Percentiles rank a stretch among this genome's conserved stretches.
Evolutionary conservation across 768 basidiomycete genomes (phyloP).

Genomic region (Cystofilobasidium capitatum): DNA sequence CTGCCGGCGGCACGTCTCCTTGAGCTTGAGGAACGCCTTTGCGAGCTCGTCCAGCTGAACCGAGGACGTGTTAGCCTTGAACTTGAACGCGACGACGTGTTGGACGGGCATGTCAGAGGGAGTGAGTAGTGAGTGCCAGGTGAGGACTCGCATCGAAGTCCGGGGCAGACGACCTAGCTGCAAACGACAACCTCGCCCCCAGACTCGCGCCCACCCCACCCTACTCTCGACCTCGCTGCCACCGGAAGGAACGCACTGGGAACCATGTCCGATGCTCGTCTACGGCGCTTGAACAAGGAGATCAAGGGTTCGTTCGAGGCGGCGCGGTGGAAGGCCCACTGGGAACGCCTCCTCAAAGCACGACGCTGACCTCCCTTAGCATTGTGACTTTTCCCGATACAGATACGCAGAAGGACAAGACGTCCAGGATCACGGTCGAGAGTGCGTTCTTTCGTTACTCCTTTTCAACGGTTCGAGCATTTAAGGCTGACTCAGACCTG

Average conservation of each 20-base stretch:
- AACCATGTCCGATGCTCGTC: slow-evolving; percentile 70
- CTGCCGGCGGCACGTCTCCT: neutral
- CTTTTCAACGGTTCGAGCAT: too few species aligned
- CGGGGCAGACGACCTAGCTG: too few species aligned
- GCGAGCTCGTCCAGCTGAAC: neutral
- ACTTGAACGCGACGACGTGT: slow-evolving; percentile 16
- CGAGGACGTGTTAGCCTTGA: neutral
- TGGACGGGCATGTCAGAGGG: slow-evolving; percentile 5
- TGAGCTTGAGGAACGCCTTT: neutral
- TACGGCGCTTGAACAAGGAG: slow-evolving; percentile 87
- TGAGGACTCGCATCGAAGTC: too few species aligned
- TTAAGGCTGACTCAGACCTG: neutral
- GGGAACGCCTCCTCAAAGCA: neutral
- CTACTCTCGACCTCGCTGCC: too few species aligned
- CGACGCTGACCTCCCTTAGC: neutral
- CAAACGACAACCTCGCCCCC: too few species aligned
- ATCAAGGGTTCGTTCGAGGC: slow-evolving; percentile 53
- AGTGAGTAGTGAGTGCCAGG: too few species aligned
- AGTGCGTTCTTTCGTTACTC: slow-evolving; percentile 30
- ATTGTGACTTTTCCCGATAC: neutral
- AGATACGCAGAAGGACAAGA: slow-evolving; percentile 95
- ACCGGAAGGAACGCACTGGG: too few species aligned
- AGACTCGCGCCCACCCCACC: too few species aligned
- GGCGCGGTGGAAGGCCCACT: neutral
- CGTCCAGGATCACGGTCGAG: slow-evolving; percentile 73